phyloP scores from a whole-genome alignment of 176 grass and related monocot species.

The Hordeum vulgare region DNA sequence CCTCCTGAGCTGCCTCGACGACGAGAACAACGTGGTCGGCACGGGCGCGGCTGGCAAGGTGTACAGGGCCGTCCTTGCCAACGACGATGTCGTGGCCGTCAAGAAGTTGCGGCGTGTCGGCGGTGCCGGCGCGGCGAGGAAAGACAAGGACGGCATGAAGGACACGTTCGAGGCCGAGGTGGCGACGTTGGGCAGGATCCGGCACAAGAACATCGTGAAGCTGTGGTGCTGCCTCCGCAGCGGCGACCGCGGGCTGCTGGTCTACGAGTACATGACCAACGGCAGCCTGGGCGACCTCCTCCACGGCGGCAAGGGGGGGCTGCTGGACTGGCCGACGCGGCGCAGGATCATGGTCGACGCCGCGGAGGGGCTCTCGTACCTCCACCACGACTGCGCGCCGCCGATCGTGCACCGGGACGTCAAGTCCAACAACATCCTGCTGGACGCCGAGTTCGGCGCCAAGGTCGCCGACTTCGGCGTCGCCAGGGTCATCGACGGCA shows the following conservation, averaged over 20 bases:
- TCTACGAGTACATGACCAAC: conserved; percentile 89
- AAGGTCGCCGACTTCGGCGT: conserved; percentile 77
- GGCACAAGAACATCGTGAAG: conserved; percentile 87
- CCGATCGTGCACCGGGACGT: conserved; percentile 80
- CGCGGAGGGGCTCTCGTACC: conserved; percentile 64
- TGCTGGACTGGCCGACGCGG: conserved; percentile 51
- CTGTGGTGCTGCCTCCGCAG: conserved; percentile 65
- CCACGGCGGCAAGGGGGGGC: conserved; percentile 46
- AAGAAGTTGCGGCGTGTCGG: conserved; percentile 36
- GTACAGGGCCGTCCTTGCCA: conserved; percentile 36
- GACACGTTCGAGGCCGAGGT: conserved; percentile 57
- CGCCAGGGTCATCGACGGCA: conserved; percentile 26
- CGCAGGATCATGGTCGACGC: conserved; percentile 52
- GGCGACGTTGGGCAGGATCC: conserved; percentile 57
- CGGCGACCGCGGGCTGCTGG: conserved; percentile 51
- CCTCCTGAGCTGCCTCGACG: conserved; percentile 40
- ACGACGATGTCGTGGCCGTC: conserved; percentile 30
- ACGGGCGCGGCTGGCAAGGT: conserved; percentile 57
- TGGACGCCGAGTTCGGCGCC: conserved; percentile 51
- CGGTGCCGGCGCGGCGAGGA: background rate
- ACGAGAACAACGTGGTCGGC: conserved; percentile 58
- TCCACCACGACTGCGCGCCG: conserved; percentile 71
- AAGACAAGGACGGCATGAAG: background rate
- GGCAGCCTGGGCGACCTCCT: conserved; percentile 76
- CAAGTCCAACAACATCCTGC: conserved; percentile 82